Percentiles rank a stretch among this genome's conserved stretches.
Evolutionary conservation across 2,329 filamentous ascomycete genomes (phyloP).

Genomic region (Diaporthe australafricana): DNA sequence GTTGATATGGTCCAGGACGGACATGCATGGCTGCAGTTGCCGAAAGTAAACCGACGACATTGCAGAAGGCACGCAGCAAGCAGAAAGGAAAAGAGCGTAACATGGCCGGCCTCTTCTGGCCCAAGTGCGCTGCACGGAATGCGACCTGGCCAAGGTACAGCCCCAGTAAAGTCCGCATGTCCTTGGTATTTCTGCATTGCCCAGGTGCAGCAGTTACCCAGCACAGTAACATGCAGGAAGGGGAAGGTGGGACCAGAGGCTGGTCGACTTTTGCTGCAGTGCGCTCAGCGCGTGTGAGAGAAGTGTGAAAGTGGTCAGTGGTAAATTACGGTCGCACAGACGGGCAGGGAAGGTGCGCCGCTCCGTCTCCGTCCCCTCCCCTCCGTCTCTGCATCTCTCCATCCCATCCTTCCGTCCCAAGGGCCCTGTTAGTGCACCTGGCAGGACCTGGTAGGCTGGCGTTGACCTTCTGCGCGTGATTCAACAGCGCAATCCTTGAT

Average conservation of each 20-base stretch:
- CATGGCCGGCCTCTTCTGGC: background rate
- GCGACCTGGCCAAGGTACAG: background rate
- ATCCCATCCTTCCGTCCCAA: no score
- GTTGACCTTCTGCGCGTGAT: background rate
- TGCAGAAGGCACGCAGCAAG: background rate
- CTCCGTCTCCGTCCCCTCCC: background rate
- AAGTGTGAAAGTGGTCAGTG: background rate
- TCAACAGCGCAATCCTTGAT: background rate
- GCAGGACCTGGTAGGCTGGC: no score
- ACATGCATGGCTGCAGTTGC: conserved; percentile 14
- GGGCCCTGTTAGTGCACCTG: no score
- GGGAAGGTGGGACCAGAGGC: background rate
- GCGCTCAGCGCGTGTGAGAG: no score
- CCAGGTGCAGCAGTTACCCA: background rate
- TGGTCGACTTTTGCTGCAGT: no score
- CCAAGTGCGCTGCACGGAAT: background rate
- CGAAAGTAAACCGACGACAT: background rate
- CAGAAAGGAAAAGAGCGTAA: background rate
- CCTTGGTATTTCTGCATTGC: background rate
- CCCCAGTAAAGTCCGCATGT: background rate
- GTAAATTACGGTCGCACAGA: conserved; percentile 10
- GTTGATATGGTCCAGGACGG: background rate
- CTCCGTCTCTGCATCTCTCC: background rate
- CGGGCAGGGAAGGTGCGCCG: background rate
- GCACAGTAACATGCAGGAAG: background rate